Percentiles rank a stretch among this genome's conserved stretches.
phyloP scores from a whole-genome alignment of 306 rosid species.

The Pyrus pyrifolia region DNA sequence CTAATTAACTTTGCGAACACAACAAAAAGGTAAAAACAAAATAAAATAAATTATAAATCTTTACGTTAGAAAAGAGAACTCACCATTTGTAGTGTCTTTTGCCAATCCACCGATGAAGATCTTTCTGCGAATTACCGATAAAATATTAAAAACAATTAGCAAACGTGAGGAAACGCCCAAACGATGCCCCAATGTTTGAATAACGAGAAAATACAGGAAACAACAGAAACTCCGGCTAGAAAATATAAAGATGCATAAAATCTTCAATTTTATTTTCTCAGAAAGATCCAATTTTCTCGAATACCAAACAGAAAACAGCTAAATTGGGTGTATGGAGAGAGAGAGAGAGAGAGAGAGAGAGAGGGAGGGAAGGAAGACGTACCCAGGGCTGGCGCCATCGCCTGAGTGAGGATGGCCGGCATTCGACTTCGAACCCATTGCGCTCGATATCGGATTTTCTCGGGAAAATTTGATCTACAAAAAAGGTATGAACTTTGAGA shows the following conservation, averaged over 20 bases:
- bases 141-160: background rate
- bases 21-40: background rate
- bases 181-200: background rate
- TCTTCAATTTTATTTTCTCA: background rate
- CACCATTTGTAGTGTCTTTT: conserved; percentile 72
- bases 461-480: background rate
- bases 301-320: background rate
- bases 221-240: background rate
- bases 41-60: background rate
- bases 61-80: background rate
- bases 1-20: background rate
- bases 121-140: conserved; percentile 45
- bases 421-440: conserved; percentile 64
- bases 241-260: background rate
- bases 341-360: background rate
- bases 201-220: background rate
- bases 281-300: background rate
- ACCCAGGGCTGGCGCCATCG: conserved; percentile 94
- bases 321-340: background rate
- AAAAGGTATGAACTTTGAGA: background rate
- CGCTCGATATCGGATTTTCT: background rate
- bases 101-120: conserved; percentile 96
- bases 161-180: background rate
- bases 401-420: conserved; percentile 59
- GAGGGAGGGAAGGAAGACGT: background rate